These are phyloP conservation scores for Cotoneaster glaucophyllus DNA, from an alignment of 306 rosid genomes.

Conservation along the genomic window DNA sequence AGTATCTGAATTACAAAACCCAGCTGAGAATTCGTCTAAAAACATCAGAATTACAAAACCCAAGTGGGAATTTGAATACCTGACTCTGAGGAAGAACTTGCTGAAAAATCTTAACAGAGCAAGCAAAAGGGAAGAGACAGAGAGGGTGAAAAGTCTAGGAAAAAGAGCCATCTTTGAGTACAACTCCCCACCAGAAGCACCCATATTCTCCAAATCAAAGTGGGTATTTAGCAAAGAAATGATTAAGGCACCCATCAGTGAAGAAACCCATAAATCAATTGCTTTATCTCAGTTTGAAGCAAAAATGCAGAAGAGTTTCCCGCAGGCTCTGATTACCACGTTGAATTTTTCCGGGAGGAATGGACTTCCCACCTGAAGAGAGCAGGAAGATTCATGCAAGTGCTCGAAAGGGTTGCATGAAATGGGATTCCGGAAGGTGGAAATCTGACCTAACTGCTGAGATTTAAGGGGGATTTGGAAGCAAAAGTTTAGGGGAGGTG, in stretches of 20 bases:
- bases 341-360: slow-evolving; percentile 40
- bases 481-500: slow-evolving; percentile 1
- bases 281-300: slow-evolving; percentile 48
- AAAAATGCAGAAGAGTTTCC: slow-evolving; percentile 40
- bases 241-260: not conserved
- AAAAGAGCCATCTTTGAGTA: slow-evolving; percentile 25
- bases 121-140: slow-evolving; percentile 38
- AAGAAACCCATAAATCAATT: slow-evolving; percentile 5
- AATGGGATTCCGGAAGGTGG: slow-evolving; percentile 43
- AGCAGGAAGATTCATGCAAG: slow-evolving; percentile 6
- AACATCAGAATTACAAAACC: not conserved
- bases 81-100: slow-evolving; percentile 24
- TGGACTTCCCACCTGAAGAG: slow-evolving; percentile 42
- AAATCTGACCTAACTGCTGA: slow-evolving; percentile 53
- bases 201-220: slow-evolving; percentile 38
- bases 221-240: slow-evolving; percentile 9
- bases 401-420: slow-evolving; percentile 21
- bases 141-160: slow-evolving; percentile 26
- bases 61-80: slow-evolving; percentile 33
- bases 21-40: not conserved
- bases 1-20: not conserved
- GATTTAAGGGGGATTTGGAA: slow-evolving; percentile 11
- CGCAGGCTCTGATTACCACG: slow-evolving; percentile 32
- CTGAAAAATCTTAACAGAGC: slow-evolving; percentile 41
- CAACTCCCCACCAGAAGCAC: slow-evolving; percentile 16